Evolutionary conservation across 352 stramenopile species (phyloP).

Genomic region (Pythium aquatile): DNA sequence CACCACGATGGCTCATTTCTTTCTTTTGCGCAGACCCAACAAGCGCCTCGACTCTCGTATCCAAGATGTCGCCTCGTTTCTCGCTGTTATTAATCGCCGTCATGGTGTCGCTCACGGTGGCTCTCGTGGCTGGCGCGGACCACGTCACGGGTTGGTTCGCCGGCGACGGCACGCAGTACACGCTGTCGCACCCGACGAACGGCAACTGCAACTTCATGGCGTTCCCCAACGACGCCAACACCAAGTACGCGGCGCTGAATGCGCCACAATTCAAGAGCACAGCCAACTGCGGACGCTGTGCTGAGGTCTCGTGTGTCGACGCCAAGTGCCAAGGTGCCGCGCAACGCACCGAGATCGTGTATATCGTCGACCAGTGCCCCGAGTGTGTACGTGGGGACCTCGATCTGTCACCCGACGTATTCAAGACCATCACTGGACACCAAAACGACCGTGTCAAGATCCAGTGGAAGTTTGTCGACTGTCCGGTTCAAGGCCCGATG

Average conservation of each 20-base stretch:
- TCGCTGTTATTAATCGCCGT: neutral
- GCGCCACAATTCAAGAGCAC: slow-evolving; percentile 52
- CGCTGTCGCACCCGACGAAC: slow-evolving; percentile 23
- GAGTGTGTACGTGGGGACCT: slow-evolving; percentile 49
- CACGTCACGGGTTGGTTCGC: slow-evolving; percentile 13
- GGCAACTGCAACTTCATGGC: slow-evolving; percentile 70
- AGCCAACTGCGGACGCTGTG: slow-evolving; percentile 41
- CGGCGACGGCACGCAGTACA: slow-evolving; percentile 33
- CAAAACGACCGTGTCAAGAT: slow-evolving; percentile 32
- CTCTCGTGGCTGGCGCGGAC: neutral
- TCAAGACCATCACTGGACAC: slow-evolving; percentile 35
- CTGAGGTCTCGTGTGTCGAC: slow-evolving; percentile 43
- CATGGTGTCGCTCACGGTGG: neutral
- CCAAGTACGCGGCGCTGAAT: slow-evolving; percentile 74
- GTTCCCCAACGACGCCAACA: slow-evolving; percentile 34
- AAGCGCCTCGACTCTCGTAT: neutral
- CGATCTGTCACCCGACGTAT: slow-evolving; percentile 51
- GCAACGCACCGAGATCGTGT: slow-evolving; percentile 43
- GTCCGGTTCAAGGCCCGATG: slow-evolving; percentile 31
- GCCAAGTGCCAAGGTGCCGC: slow-evolving; percentile 31
- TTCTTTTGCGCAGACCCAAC: slow-evolving; percentile 11
- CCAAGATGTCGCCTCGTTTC: slow-evolving; percentile 1
- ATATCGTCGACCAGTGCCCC: slow-evolving; percentile 71
- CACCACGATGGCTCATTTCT: slow-evolving; percentile 12
- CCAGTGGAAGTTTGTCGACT: slow-evolving; percentile 50